Conservation (phyloP, 345 rosid genomes). For the Sonneratia caseolaris region DNA sequence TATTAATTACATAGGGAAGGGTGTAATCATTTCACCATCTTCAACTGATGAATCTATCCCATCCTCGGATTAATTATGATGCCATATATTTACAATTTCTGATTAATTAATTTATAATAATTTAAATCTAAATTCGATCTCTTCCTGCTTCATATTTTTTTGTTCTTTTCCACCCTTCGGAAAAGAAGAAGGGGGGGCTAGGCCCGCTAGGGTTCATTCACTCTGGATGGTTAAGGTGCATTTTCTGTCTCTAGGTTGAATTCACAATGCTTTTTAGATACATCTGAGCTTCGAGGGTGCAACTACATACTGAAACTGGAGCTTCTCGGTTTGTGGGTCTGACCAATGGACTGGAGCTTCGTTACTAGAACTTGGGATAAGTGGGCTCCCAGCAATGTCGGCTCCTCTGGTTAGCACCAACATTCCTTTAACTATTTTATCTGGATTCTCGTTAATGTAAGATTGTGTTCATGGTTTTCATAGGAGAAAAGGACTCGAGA, state of each 20-base stretch:
- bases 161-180: background rate
- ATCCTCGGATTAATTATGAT: too few relatives aligned
- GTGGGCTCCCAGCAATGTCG: constrained; percentile 54
- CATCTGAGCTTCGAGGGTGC: background rate
- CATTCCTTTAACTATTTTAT: background rate
- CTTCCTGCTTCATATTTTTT: background rate
- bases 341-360: constrained; percentile 54
- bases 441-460: background rate
- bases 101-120: too few relatives aligned
- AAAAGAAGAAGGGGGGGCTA: background rate
- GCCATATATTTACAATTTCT: too few relatives aligned
- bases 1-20: too few relatives aligned
- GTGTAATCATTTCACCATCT: too few relatives aligned
- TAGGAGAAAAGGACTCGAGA: background rate
- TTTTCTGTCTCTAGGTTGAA: background rate
- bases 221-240: background rate
- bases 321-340: too few relatives aligned
- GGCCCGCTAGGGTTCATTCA: background rate
- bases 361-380: constrained; percentile 61
- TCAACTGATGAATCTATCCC: too few relatives aligned
- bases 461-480: background rate
- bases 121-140: background rate
- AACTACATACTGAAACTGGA: background rate
- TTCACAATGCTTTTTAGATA: background rate
- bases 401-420: constrained; percentile 39